phyloP scores from a whole-genome alignment of 2,329 filamentous ascomycete species.

The Epichloe glyceriae region DNA sequence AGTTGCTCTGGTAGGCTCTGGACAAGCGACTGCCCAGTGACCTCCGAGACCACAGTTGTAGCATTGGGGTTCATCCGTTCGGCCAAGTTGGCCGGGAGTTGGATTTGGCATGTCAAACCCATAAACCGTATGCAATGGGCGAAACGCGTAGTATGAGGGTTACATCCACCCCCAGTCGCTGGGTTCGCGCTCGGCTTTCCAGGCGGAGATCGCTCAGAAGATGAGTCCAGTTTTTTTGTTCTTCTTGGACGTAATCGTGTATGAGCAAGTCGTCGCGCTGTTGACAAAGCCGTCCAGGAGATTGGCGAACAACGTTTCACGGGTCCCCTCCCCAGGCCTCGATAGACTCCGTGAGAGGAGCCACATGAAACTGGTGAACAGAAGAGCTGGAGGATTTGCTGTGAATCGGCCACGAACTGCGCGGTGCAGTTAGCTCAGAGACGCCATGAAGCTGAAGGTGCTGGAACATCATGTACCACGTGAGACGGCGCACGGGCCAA shows the following conservation, averaged over 20 bases:
- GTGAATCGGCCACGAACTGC: background rate
- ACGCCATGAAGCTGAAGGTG: constrained; percentile 6
- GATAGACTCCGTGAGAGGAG: constrained; percentile 7
- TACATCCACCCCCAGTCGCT: background rate
- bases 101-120: constrained; percentile 18
- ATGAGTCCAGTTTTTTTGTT: background rate
- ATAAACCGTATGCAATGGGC: background rate
- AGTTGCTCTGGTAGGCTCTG: constrained; percentile 32
- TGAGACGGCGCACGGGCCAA: constrained; percentile 15
- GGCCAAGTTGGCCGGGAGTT: constrained; percentile 15
- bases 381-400: background rate
- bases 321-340: constrained; percentile 14
- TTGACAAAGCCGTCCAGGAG: background rate
- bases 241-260: background rate
- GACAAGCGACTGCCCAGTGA: constrained; percentile 41
- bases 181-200: background rate
- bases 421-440: background rate
- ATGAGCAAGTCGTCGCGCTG: background rate
- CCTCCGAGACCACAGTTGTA: constrained; percentile 40
- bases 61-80: constrained; percentile 28
- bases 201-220: background rate
- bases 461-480: constrained; percentile 9
- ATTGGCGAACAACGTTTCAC: constrained; percentile 2
- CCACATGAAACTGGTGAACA: constrained; percentile 8
- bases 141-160: background rate